Base-by-base conservation (phyloP, 352 stramenopile species). In the Phytophthora hibernalis region DNA sequence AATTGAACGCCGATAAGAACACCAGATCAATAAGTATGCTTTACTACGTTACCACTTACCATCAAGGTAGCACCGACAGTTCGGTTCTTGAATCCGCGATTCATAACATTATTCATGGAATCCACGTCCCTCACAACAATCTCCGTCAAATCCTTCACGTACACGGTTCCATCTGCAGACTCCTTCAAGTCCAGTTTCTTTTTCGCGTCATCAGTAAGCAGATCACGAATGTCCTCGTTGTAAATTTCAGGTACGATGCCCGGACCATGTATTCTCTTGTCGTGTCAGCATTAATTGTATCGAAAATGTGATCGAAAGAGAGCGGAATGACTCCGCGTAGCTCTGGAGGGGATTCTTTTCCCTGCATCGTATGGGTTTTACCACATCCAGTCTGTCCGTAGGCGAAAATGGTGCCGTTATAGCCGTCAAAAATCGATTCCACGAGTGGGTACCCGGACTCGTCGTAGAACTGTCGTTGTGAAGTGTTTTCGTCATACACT, bases 241-340 rank as follows among this genome's bases (percentile, higher is more conserved):
- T 98, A 98, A 49, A 98, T 98, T 67, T 98, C 20, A 98, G 76
- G 70, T 97, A 98, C 45, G 90, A 98, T 33, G 83, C 87, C 50
- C 87, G 81, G 7, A 93, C 84, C 87, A 93, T 94, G 61, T 95
- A 93, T 52, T 95, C 85, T 10, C 76, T 72, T 5, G 67, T 79
- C 9, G 74, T 74, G 38, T 95, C 85, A 20, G 85, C 73, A 38
- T 80, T 79, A 53, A 96, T 95, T 18, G 83, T 92, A 35, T 96
- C 86, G 42, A 96, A 96, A 55, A 96, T 91, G 60, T 96, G 87
- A 58, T 94, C 85, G 64, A 95, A 95, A 10, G 85, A 92, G 42
- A 90, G 71, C 13, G 88, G 88, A 50, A 96, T 96, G 44, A 96
- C 85, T 18, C 88, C 87, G 11, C 85, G 82, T 30, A 93, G 68